phyloP scores from a whole-genome alignment of 768 basidiomycete species.

The Leccinum arenicola region DNA sequence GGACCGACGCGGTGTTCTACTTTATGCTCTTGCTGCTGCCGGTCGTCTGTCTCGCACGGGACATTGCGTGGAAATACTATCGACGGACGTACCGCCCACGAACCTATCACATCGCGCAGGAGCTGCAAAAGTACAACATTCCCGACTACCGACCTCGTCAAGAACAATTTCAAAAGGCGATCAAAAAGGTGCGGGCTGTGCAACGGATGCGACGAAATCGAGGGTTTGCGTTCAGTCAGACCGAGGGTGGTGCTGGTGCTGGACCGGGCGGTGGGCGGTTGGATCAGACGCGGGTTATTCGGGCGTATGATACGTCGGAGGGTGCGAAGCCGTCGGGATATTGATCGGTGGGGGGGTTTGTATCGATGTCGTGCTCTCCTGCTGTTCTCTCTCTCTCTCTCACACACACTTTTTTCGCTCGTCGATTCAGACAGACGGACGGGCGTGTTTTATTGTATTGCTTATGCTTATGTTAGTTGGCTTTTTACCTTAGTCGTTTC shows the following conservation, averaged over 20 bases:
- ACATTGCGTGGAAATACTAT: constrained; percentile 98
- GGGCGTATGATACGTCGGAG: constrained; percentile 86
- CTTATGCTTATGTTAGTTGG: constrained; percentile 5
- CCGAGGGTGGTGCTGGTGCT: constrained; percentile 61
- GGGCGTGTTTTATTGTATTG: background rate
- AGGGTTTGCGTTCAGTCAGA: constrained; percentile 98
- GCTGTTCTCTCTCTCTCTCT: background rate
- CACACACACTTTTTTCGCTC: background rate
- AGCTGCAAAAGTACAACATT: constrained; percentile 98
- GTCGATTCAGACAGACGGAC: background rate
- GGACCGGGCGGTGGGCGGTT: constrained; percentile 37
- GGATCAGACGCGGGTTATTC: constrained; percentile 82
- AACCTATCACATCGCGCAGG: constrained; percentile 98
- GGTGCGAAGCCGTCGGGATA: constrained; percentile 73
- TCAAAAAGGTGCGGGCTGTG: constrained; percentile 99
- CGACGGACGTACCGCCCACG: constrained; percentile 85
- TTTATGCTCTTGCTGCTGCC: constrained; percentile 84
- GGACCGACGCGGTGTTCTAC: constrained; percentile 88
- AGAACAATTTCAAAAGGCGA: constrained; percentile 99
- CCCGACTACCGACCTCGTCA: constrained; percentile 96
- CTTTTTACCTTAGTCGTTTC: background rate
- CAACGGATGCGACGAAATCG: constrained; percentile 96
- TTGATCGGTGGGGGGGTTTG: constrained; percentile 28
- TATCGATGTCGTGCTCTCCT: background rate
- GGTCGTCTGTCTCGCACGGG: constrained; percentile 77